Evolutionary conservation across 2,329 filamentous ascomycete species (phyloP).

Genomic region (Bipolaris gigantea): DNA sequence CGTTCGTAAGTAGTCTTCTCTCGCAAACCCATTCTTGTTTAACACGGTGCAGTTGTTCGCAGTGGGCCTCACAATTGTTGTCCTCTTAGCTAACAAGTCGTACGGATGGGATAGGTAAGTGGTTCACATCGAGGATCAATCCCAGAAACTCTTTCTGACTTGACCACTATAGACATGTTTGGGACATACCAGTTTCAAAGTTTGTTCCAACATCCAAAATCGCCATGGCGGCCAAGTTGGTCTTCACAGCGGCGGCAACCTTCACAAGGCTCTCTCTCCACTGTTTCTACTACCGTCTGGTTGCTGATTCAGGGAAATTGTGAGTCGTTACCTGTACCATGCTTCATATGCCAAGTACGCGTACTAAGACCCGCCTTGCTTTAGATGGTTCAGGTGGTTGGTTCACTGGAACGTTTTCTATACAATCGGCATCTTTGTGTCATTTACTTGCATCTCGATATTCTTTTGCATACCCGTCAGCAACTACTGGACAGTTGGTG

Average conservation of each 20-base stretch:
- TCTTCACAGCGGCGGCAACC: constrained; percentile 48
- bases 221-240: constrained; percentile 48
- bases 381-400: constrained; percentile 43
- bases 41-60: constrained; percentile 38
- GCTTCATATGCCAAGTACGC: background rate
- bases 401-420: constrained; percentile 46
- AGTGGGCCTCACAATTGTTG: constrained; percentile 42
- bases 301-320: constrained; percentile 44
- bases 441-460: constrained; percentile 40
- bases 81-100: constrained; percentile 47
- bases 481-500: constrained; percentile 48
- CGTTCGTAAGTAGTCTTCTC: constrained; percentile 35
- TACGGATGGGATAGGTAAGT: constrained; percentile 44
- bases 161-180: constrained; percentile 45
- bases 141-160: background rate
- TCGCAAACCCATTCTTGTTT: background rate
- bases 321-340: background rate
- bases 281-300: constrained; percentile 52
- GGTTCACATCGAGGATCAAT: rapidly evolving
- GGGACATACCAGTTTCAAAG: constrained; percentile 43
- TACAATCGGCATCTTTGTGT: constrained; percentile 44
- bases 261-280: constrained; percentile 51
- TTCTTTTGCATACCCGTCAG: constrained; percentile 49
- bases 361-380: background rate
- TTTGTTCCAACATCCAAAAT: constrained; percentile 38